Evolutionary conservation across 164 flowering plant genomes (phyloP).

Genomic region (Chimonanthus salicifolius): DNA sequence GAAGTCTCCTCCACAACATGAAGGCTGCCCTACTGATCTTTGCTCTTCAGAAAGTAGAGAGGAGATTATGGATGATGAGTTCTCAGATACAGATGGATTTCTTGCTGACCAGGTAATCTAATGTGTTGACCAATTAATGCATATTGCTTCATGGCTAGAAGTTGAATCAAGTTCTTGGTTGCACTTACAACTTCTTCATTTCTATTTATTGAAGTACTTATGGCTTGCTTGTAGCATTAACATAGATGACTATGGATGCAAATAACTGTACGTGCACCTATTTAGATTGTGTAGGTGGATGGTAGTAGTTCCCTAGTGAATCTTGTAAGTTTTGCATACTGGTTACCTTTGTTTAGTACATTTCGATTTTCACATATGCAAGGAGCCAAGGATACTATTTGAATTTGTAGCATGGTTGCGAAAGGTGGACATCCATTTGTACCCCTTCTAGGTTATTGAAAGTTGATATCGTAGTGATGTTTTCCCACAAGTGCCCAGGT

Average conservation of each 20-base stretch:
- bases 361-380: too few relatives aligned
- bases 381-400: too few relatives aligned
- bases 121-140: neutral
- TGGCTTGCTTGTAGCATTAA: neutral
- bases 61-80: constrained; percentile 31
- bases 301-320: neutral
- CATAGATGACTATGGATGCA: neutral
- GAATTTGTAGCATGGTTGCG: neutral
- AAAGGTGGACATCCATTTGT: neutral
- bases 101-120: constrained; percentile 44
- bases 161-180: neutral
- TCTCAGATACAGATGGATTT: constrained; percentile 50
- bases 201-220: neutral
- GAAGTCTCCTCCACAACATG: constrained; percentile 34
- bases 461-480: neutral
- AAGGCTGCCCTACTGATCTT: constrained; percentile 23
- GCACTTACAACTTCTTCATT: neutral
- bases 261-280: neutral
- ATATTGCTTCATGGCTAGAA: neutral
- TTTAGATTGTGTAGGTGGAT: neutral
- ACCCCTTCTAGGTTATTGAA: neutral
- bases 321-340: neutral
- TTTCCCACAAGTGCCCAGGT: too few relatives aligned
- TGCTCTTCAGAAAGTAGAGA: constrained; percentile 48
- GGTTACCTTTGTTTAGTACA: neutral